Evolutionary conservation across 768 basidiomycete genomes (phyloP).

Genomic region (Tylopilus rubrobrunneus): DNA sequence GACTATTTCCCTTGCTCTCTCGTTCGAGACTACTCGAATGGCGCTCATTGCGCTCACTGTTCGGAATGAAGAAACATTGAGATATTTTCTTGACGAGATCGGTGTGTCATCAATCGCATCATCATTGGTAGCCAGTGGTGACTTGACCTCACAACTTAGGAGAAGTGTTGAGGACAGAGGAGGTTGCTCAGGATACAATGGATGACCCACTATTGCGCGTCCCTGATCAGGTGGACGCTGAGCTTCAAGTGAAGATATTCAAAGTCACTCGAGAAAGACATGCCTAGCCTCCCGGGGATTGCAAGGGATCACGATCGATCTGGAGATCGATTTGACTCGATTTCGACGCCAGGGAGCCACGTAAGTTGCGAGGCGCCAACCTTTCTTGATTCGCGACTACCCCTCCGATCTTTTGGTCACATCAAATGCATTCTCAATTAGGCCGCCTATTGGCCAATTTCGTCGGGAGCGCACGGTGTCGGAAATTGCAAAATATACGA

Average conservation of each 20-base stretch:
- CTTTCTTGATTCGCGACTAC: constrained; percentile 10
- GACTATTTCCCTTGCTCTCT: constrained; percentile 38
- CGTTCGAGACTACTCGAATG: constrained; percentile 11
- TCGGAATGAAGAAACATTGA: constrained; percentile 53
- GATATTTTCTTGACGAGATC: constrained; percentile 39
- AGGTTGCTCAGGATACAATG: constrained; percentile 15
- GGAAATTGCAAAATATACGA: neutral
- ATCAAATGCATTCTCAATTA: constrained; percentile 2
- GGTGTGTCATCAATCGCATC: constrained; percentile 16
- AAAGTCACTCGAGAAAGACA: constrained; percentile 30
- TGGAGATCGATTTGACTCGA: constrained; percentile 10
- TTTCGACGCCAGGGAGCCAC: neutral
- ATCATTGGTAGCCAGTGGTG: neutral
- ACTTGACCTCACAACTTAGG: constrained; percentile 9
- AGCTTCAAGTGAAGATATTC: constrained; percentile 43
- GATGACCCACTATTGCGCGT: constrained; percentile 23
- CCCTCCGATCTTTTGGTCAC: constrained; percentile 6
- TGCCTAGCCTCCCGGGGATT: constrained; percentile 1
- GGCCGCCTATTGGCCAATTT: constrained; percentile 1
- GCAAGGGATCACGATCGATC: constrained; percentile 12
- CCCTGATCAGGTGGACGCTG: constrained; percentile 32
- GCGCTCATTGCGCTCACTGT: constrained; percentile 41
- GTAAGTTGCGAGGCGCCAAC: neutral
- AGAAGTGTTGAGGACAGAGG: constrained; percentile 26
- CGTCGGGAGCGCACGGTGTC: neutral